Evolutionary conservation across 148 eudicot species (phyloP).

Genomic region (Limonium bicolor): DNA sequence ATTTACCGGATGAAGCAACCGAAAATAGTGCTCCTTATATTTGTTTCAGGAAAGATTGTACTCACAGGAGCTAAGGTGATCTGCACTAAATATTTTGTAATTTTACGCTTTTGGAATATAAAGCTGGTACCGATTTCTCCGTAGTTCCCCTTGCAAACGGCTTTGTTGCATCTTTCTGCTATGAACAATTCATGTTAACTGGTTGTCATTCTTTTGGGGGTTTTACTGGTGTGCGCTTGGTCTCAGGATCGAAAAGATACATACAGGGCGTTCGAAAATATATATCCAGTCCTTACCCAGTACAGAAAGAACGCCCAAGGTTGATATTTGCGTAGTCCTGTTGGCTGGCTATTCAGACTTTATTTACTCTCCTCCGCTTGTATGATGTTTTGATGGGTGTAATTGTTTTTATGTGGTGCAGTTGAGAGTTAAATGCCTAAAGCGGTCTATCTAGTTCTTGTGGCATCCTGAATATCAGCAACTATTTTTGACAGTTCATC

Average conservation of each 20-base stretch:
- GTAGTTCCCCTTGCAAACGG: neutral
- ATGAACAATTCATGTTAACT: neutral
- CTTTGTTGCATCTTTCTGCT: neutral
- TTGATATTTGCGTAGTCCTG: too few relatives aligned
- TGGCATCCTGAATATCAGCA: too few relatives aligned
- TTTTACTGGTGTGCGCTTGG: too few relatives aligned
- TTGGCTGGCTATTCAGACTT: too few relatives aligned
- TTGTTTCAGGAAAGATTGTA: slow-evolving; percentile 88
- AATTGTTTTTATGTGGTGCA: too few relatives aligned
- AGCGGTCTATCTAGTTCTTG: too few relatives aligned
- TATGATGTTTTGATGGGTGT: too few relatives aligned
- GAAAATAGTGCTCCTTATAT: slow-evolving; percentile 74
- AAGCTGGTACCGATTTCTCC: too few relatives aligned
- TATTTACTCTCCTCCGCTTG: too few relatives aligned
- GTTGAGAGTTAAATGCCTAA: too few relatives aligned
- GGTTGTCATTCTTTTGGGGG: neutral
- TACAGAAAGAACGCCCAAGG: slow-evolving; percentile 78
- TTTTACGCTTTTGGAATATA: neutral
- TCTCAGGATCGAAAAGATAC: slow-evolving; percentile 88
- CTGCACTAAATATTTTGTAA: neutral
- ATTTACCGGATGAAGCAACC: slow-evolving; percentile 95
- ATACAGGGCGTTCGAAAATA: slow-evolving; percentile 73
- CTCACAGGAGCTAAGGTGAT: slow-evolving; percentile 91
- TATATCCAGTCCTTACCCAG: slow-evolving; percentile 88
- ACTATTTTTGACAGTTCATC: too few relatives aligned